Evolutionary conservation across 1,139 yeast species (phyloP), one percentile per base, ranked within the genome.

Genomic region (Debaryomyces fabryi): DNA sequence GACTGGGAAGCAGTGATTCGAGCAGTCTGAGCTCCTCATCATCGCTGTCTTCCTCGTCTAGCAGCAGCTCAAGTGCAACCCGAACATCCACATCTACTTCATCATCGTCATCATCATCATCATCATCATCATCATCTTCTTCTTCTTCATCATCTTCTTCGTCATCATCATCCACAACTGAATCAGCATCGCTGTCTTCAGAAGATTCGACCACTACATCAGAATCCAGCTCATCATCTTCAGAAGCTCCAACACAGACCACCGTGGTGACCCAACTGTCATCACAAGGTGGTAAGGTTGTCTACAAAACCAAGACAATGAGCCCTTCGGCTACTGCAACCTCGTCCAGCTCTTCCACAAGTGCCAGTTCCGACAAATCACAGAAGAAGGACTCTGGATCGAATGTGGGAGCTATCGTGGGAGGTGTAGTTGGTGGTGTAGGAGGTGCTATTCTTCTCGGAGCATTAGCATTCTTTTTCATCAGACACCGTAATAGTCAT

Each of bases 391-490:
- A 30, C 37, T 24, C 39, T 12, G 23, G 33, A 10, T 43, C 70
- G 13, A 72, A 69, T 44, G 62, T 67, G 4, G 88, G 84, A 4
- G 82, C 88, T 32, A 82, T 85, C 39, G 86, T 79, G 13, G 90
- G 90, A 13, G 88, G 88, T 23, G 88, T 80, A 1, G 85, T 83
- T 12, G 90, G 89, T 24, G 87, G 80, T 4, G 64, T 82, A 15
- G 85, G 74, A 12, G 83, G 73, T 1, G 56, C 81, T 2, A 72
- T 72, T 6, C 59, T 78, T 6, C 52, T 83, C n/a, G 81, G 74
- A 3, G 72, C 68, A 0, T 60, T 69, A 1, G 57, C 76, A 18
- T 74, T 83, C 58, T 74, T 82, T 58, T 58, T 83, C 50, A 62
- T 82, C 47, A 74, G 78, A 51, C 72, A 78, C 48, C 71, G 74